These are phyloP conservation scores for Podospora sp. DNA, from an alignment of 495 filamentous ascomycete species.

Conservation along the genomic window DNA sequence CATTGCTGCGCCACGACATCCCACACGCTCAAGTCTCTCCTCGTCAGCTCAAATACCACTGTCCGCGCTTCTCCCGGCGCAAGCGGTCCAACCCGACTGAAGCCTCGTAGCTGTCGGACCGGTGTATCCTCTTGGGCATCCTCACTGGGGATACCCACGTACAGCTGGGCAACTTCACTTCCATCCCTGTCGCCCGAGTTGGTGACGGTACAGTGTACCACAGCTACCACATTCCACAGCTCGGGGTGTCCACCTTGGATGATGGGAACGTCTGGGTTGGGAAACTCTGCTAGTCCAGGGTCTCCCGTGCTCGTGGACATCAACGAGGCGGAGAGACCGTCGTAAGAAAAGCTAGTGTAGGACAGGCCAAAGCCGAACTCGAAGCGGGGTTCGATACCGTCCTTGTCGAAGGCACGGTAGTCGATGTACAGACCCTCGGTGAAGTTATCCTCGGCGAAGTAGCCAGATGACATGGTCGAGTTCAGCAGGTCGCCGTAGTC, in stretches of 20 bases:
- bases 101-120: slow-evolving; percentile 58
- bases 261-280: slow-evolving; percentile 16
- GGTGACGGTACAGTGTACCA: slow-evolving; percentile 59
- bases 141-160: slow-evolving; percentile 50
- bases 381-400: slow-evolving; percentile 64
- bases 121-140: slow-evolving; percentile 34
- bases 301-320: background rate
- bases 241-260: slow-evolving; percentile 70
- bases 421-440: slow-evolving; percentile 77
- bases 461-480: slow-evolving; percentile 46
- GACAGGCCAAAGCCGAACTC: slow-evolving; percentile 81
- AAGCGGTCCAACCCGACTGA: slow-evolving; percentile 52
- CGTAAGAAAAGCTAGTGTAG: slow-evolving; percentile 73
- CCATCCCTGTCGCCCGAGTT: slow-evolving; percentile 69
- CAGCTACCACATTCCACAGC: slow-evolving; percentile 64
- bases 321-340: slow-evolving; percentile 48
- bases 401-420: slow-evolving; percentile 75
- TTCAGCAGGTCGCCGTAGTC: slow-evolving; percentile 59
- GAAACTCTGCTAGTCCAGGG: slow-evolving; percentile 19
- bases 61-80: slow-evolving; percentile 41
- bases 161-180: slow-evolving; percentile 59
- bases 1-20: slow-evolving; percentile 79
- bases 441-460: slow-evolving; percentile 57
- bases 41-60: slow-evolving; percentile 51
- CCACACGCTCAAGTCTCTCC: slow-evolving; percentile 76